phyloP scores from a whole-genome alignment of 2,329 filamentous ascomycete genomes.

The Tolypocladium album region DNA sequence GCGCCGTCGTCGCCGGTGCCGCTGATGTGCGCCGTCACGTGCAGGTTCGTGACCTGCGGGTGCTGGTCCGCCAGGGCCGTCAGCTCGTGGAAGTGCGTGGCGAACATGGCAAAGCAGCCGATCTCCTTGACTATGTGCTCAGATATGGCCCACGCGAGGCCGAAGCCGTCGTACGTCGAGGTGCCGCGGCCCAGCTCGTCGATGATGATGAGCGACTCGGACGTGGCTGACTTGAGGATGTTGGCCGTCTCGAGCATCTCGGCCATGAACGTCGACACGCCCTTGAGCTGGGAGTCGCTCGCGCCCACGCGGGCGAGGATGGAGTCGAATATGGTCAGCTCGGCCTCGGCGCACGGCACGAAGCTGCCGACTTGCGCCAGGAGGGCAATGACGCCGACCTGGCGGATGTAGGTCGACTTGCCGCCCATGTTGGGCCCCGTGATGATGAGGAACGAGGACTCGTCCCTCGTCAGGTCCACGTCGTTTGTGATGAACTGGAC shows the following conservation, averaged over 20 bases:
- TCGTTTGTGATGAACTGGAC: constrained; percentile 99
- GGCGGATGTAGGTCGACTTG: constrained; percentile 96
- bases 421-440: constrained; percentile 99
- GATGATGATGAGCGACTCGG: constrained; percentile 94
- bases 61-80: constrained; percentile 83
- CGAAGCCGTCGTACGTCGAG: constrained; percentile 96
- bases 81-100: constrained; percentile 96
- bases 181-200: constrained; percentile 95
- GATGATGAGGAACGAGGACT: constrained; percentile 88
- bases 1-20: constrained; percentile 30
- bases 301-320: constrained; percentile 94
- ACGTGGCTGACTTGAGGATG: constrained; percentile 92
- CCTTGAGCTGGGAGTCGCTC: constrained; percentile 92
- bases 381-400: constrained; percentile 90
- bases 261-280: constrained; percentile 98
- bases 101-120: constrained; percentile 87
- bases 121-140: constrained; percentile 97
- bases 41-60: constrained; percentile 81
- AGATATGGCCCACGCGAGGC: constrained; percentile 97
- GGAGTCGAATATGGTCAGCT: constrained; percentile 92
- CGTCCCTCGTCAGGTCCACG: constrained; percentile 65
- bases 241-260: constrained; percentile 99
- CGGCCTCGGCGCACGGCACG: constrained; percentile 81
- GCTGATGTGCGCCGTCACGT: constrained; percentile 89
- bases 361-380: constrained; percentile 98